Base-by-base conservation (phyloP, 495 filamentous ascomycete genomes). In the Aspergillus baeticus region DNA sequence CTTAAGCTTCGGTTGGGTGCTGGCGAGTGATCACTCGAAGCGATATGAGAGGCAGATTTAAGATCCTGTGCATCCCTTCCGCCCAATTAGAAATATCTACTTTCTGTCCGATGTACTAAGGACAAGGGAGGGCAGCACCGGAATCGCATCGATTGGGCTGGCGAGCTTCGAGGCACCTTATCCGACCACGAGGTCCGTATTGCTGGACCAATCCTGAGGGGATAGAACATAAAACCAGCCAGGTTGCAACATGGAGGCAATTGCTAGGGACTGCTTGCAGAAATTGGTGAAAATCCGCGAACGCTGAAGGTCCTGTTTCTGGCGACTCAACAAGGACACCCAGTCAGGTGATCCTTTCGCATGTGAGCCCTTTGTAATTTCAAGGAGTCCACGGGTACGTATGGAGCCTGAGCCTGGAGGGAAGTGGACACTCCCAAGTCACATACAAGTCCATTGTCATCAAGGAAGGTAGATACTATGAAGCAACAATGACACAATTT, bases 81-180 rank as follows among this genome's bases (percentile, higher is more conserved):
- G 10, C 20, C 49, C 47, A 50, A 38, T 50, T 13, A 50, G 20
- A 1, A 33, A 39, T 39, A 46, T 20, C 10, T 3, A 1, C 36
- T 52, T 52, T 52, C 6, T 35, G 41, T 46, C 39, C 51, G 31
- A 54, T 54, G 26, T 26, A 54, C 34, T 31, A 13, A 20, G 2
- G 36, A 52, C 49, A 42, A 31, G 49, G 45, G 48, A 23, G 33
- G 36, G 49, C 37, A 52, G 7, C 26, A 10, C 22, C 37, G 35
- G 45, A 57, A 50, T 37, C 31, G 35, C 22, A 29, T 57, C 37
- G 37, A 57, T 50, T 57, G 54, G 54, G 8, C 20, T 33, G 23
- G 31, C 14, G 35, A 4, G 43, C 44, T 43, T 43, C n/a, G 33
- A 49, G 44, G 37, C 35, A 51, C 36, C 5, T 41, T 11, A 20